These are phyloP conservation scores for Penicillium simplicissimum DNA, from an alignment of 495 filamentous ascomycete species.

Conservation along the genomic window DNA sequence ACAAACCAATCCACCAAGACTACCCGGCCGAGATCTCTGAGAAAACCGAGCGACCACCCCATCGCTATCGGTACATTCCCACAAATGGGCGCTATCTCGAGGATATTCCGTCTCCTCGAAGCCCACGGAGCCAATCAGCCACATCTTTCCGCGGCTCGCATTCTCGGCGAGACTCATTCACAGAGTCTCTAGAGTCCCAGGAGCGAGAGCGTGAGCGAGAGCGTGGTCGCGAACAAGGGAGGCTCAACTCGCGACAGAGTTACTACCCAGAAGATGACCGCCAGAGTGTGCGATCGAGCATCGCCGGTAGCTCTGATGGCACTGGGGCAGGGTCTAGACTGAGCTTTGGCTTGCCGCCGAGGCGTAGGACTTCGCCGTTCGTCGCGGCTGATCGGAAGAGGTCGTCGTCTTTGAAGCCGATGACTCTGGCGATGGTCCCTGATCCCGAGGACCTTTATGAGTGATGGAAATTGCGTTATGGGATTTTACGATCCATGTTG, in stretches of 20 bases:
- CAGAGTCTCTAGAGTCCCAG: slow-evolving; percentile 2
- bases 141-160: slow-evolving; percentile 14
- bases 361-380: slow-evolving; percentile 21
- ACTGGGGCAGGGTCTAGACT: background rate
- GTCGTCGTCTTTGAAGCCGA: slow-evolving; percentile 26
- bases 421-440: slow-evolving; percentile 48
- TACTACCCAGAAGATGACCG: slow-evolving; percentile 18
- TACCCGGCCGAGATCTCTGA: slow-evolving; percentile 38
- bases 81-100: slow-evolving; percentile 29
- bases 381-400: slow-evolving; percentile 28
- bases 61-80: slow-evolving; percentile 41
- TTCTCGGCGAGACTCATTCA: slow-evolving; percentile 16
- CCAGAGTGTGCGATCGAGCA: slow-evolving; percentile 10
- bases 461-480: slow-evolving; percentile 16
- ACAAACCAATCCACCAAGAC: slow-evolving; percentile 38
- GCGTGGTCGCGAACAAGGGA: slow-evolving; percentile 5
- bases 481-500: slow-evolving; percentile 2
- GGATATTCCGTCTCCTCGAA: slow-evolving; percentile 8
- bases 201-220: slow-evolving; percentile 6
- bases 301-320: slow-evolving; percentile 9
- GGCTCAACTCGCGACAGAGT: background rate
- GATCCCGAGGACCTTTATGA: slow-evolving; percentile 44
- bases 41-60: slow-evolving; percentile 12
- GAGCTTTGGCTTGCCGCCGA: slow-evolving; percentile 16
- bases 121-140: slow-evolving; percentile 24